Evolutionary conservation across 176 grass and related monocot genomes (phyloP), one percentile per base, ranked within the genome.

Genomic region (Musa beccarii): DNA sequence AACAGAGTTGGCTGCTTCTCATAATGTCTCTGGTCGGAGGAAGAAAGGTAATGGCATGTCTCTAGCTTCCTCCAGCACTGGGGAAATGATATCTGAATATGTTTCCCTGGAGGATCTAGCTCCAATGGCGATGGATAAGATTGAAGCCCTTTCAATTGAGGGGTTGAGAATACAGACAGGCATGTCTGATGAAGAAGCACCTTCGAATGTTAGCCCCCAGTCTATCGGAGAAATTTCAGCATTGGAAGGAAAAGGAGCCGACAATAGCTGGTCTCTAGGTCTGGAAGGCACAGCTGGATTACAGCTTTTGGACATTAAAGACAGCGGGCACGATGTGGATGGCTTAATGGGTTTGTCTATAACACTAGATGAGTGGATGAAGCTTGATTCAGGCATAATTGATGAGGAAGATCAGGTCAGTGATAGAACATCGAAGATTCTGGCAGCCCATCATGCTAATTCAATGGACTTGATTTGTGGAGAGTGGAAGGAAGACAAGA

Each of bases 111-210:
- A 94, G 34, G 86, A 99, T 83, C 88, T 99, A 87, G 91, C 95
- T 51, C 95, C 91, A 11, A 86, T 94, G 84, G 95, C 95, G 63
- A 99, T 99, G 91, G 91, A 99, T 84, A 99, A 99, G 76, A 94
- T 99, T 53, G 95, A 99, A 84, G 91, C 91, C 26, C 87, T 99
- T 66, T 92, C 95, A 66, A 77, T 99, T 53, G 95, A 94, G 87
- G 95, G 95, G 59, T 85, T 99, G 79, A 90, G 88, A 82, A 99
- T 99, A 90, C 95, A 99, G 80, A 92, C 90, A 82, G 86, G 95
- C 83, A 89, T 94, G 88, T 87, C 90, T 14, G 86, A 94, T 85
- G 90, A 94, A 80, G 90, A 91, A 9, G 86, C 95, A 73, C 95
- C 90, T 50, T 94, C 88, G 29, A 94, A 99, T 74, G 94, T 99